Base-by-base conservation (phyloP, 1,139 yeast species). In the Williopsis jadinii region DNA sequence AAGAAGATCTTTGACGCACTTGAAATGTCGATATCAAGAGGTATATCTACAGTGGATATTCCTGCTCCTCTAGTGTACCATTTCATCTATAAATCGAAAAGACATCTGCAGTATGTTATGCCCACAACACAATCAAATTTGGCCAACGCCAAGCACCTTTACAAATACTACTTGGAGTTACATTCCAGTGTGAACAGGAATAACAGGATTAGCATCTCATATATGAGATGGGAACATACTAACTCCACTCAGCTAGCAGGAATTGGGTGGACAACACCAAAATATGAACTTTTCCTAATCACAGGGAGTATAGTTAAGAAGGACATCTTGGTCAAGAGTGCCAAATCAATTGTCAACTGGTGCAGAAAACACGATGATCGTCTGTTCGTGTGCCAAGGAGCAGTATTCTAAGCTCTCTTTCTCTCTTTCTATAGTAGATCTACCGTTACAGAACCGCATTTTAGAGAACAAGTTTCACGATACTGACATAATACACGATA, bases 21-120 rank as follows among this genome's bases (percentile, higher is more conserved):
- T 11, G 54, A 55, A 11, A 58, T 56, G 14, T 61, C 74, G 1
- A 56, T 77, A 2, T 57, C 58, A 15, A 71, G 70, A 28, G 60
- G 73, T 8, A 64, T 70, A 41, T 62, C 75, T 32, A 65, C 64
- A 34, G 62, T 69, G 24, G 84, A 78, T 43, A 68, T 78, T 26
- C 75, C 76, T 11, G 81, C 78, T 1, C 83, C 84, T 0, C 60
- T 75, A 40, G 71, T 87, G 19, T 76, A 79, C 46, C 97, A 90
- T 63, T 92, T 92, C 58, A 70, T 88, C 27, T 88, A 77, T 66
- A 87, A 84, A 60, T 75, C 86, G 37, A 80, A 76, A 47, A 64
- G 64, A 24, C 73, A 77, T 43, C 75, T 80, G 3, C 88, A 82
- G 52, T 80, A 70, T 54, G 69, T 79, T 10, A 59, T 59, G 60